Percentiles rank a stretch among this genome's conserved stretches.
Conservation (phyloP, 768 basidiomycete species). For the Suillus americanus region DNA sequence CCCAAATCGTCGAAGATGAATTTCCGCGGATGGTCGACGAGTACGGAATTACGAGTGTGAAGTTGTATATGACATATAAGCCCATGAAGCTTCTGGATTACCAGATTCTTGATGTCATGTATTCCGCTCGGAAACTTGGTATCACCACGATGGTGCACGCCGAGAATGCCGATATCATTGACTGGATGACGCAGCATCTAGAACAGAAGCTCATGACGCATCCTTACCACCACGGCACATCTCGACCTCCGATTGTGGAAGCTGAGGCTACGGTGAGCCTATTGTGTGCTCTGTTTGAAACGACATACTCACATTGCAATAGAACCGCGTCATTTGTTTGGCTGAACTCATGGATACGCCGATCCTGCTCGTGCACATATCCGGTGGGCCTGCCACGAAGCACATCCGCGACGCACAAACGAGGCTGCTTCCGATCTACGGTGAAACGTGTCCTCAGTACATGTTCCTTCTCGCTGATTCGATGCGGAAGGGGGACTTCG, state of each 20-base stretch:
- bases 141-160: constrained; percentile 21
- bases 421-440: constrained; percentile 19
- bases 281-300: neutral
- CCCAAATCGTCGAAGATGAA: constrained; percentile 32
- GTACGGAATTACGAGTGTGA: constrained; percentile 33
- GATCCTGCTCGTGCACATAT: constrained; percentile 19
- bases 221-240: constrained; percentile 17
- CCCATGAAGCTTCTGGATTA: constrained; percentile 31
- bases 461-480: constrained; percentile 15
- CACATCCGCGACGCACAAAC: constrained; percentile 18
- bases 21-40: constrained; percentile 32
- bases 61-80: constrained; percentile 37
- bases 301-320: neutral
- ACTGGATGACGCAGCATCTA: constrained; percentile 19
- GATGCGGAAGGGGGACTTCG: constrained; percentile 18
- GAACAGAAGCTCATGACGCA: constrained; percentile 18
- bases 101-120: constrained; percentile 33
- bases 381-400: constrained; percentile 14
- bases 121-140: constrained; percentile 22
- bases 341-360: constrained; percentile 21
- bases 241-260: constrained; percentile 19
- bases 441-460: constrained; percentile 21
- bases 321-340: constrained; percentile 15
- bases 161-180: constrained; percentile 18
- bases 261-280: constrained; percentile 14